Percentiles rank a stretch among this genome's conserved stretches.
Evolutionary conservation across 1,139 yeast species (phyloP).

Genomic region (Magnusiomyces fungicola): DNA sequence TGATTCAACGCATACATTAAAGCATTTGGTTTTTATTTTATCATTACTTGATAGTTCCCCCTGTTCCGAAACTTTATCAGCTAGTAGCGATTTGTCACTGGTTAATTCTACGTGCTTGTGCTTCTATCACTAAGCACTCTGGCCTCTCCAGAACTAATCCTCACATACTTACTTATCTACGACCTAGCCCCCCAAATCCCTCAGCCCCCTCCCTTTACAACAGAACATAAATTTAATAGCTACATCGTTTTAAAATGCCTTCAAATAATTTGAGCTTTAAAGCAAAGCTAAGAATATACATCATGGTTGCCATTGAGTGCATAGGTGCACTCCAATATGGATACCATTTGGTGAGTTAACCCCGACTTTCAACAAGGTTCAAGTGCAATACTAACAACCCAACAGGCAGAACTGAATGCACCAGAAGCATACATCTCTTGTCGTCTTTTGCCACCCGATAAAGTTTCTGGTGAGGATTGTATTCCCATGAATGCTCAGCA

Average conservation of each 20-base stretch:
- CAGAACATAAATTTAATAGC: neutral
- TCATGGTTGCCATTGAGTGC: slow-evolving; percentile 37
- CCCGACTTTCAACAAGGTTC: neutral
- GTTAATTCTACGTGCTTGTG: no score
- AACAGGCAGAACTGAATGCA: slow-evolving; percentile 69
- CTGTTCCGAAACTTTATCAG: no score
- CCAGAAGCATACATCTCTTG: slow-evolving; percentile 63
- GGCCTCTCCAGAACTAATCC: no score
- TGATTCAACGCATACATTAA: no score
- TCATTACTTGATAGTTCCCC: no score
- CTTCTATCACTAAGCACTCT: no score
- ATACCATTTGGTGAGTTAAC: slow-evolving; percentile 52
- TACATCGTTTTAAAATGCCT: neutral
- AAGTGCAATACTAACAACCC: neutral
- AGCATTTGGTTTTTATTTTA: no score
- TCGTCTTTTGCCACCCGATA: slow-evolving; percentile 28
- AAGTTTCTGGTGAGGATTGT: slow-evolving; percentile 38
- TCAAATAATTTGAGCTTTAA: no score
- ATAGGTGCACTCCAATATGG: slow-evolving; percentile 82
- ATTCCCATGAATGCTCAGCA: slow-evolving; percentile 56
- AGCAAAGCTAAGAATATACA: slow-evolving; percentile 7
- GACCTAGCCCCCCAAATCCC: no score
- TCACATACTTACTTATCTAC: no score
- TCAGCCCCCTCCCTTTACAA: no score
- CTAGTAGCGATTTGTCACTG: no score